Evolutionary conservation across 2,329 filamentous ascomycete genomes (phyloP).

Genomic region (Helotiales sp.): DNA sequence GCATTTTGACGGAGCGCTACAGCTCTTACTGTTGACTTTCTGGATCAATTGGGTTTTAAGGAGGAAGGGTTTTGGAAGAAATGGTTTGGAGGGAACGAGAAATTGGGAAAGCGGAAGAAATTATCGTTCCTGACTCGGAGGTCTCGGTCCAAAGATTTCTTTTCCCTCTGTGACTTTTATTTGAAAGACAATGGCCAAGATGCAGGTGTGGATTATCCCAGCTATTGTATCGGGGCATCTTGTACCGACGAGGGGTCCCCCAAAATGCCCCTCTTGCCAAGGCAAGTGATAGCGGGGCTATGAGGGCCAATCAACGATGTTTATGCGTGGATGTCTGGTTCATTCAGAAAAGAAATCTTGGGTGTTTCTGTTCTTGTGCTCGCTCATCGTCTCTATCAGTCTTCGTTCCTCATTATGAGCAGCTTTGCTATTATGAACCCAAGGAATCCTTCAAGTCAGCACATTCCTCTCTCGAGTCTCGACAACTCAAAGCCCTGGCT

Average conservation of each 20-base stretch:
- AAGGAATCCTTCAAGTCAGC: too few relatives aligned
- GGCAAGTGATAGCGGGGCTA: background rate
- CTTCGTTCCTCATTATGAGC: too few relatives aligned
- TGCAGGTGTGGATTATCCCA: background rate
- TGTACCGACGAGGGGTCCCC: conserved; percentile 1
- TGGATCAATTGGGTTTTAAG: background rate
- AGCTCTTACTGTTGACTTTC: background rate
- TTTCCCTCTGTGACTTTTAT: background rate
- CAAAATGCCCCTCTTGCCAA: conserved; percentile 1
- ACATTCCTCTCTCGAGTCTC: too few relatives aligned
- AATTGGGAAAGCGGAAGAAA: background rate
- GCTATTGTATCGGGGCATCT: background rate
- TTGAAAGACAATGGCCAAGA: background rate
- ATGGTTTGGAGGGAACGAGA: background rate
- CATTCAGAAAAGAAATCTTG: too few relatives aligned
- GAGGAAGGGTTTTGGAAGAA: background rate
- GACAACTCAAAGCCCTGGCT: too few relatives aligned
- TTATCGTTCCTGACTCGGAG: background rate
- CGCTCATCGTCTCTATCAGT: too few relatives aligned
- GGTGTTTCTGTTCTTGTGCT: too few relatives aligned
- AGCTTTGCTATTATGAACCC: too few relatives aligned
- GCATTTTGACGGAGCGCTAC: conserved; percentile 8
- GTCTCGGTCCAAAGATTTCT: background rate
- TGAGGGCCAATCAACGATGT: background rate
- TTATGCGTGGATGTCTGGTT: background rate